Conservation (phyloP, 805 yeast species). For the Saccharomycopsis sp. region DNA sequence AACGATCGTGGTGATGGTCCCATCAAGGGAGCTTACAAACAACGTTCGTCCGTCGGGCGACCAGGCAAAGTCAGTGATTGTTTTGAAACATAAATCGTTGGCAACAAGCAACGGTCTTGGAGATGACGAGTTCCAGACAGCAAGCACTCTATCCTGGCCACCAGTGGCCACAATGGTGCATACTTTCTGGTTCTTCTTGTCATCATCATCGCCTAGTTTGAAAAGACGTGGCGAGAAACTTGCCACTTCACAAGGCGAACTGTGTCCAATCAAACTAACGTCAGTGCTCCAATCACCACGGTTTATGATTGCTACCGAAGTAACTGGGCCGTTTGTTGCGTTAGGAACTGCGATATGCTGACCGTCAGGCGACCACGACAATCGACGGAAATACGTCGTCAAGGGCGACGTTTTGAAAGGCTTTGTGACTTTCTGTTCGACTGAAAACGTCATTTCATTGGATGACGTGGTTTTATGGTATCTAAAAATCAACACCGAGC, state of each 20-base stretch:
- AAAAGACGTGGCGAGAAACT: slow-evolving; percentile 67
- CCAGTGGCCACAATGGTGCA: slow-evolving; percentile 87
- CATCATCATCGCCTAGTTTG: slow-evolving; percentile 34
- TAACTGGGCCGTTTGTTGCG: slow-evolving; percentile 77
- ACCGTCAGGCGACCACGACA: slow-evolving; percentile 91
- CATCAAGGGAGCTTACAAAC: slow-evolving; percentile 80
- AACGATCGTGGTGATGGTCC: slow-evolving; percentile 59
- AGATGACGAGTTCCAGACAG: slow-evolving; percentile 77
- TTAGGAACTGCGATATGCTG: slow-evolving; percentile 81
- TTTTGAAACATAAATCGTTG: slow-evolving; percentile 62
- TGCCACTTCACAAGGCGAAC: slow-evolving; percentile 78
- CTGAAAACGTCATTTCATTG: slow-evolving; percentile 69
- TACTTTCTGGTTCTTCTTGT: slow-evolving; percentile 30
- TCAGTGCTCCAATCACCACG: slow-evolving; percentile 79
- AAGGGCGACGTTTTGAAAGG: slow-evolving; percentile 89
- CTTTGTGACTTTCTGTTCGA: slow-evolving; percentile 74
- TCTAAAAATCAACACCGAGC: slow-evolving; percentile 82
- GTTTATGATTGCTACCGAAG: slow-evolving; percentile 64
- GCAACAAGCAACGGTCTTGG: slow-evolving; percentile 78
- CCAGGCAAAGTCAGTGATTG: slow-evolving; percentile 90
- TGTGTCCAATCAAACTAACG: slow-evolving; percentile 73
- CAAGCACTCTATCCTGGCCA: slow-evolving; percentile 87
- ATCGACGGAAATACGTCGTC: slow-evolving; percentile 80
- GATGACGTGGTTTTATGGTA: slow-evolving; percentile 61
- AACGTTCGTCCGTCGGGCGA: slow-evolving; percentile 68